Base-by-base conservation (phyloP, 441 rosid genomes). In the Caryocar brasiliense region DNA sequence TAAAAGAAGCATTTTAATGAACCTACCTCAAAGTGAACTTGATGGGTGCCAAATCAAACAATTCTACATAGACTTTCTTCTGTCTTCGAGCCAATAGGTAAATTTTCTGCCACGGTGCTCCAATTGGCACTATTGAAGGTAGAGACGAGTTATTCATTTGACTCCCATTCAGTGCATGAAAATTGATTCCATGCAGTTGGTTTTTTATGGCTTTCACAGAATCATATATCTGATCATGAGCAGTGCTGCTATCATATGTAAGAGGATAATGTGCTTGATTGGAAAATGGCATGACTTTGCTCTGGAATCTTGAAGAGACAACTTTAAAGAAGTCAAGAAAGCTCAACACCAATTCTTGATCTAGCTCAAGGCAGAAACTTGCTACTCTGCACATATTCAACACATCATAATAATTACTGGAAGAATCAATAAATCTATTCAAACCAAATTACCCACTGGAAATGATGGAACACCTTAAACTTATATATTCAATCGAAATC, bases 101-200 rank as follows among this genome's bases (percentile, higher is more conserved):
- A 69, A 92, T 83, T 58, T 73, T 68, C 68, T 92, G 96, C 99
- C 95, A 83, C 58, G 99, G 99, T 59, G 95, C 99, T 57, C 99
- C 99, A 52, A 92, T 78, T 29, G 99, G 99, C 76, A 82, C 75
- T 53, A 80, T 66, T 47, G 70, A 72, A 58, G 96, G 94, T 42
- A 82, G 70, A 44, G 70, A 63, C 23, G 67, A 62, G 58, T 54
- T 57, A 56, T 67, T 59, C 49, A 60, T 61, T 28, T 65, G 72
- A 57, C 60, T 77, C 75, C 61, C 70, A 57, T 40, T 58, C 50
- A 64, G 62, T 25, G 58, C 53, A 60, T 59, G 54, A 67, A 64
- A 26, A 65, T 65, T 59, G 52, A 53, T 62, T 57, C 65, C 75
- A 56, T 61, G 62, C 47, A 39, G 62, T 11, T 64, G 72, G 51